phyloP scores from a whole-genome alignment of 2,329 filamentous ascomycete species.

The Fusarium agapanthi region DNA sequence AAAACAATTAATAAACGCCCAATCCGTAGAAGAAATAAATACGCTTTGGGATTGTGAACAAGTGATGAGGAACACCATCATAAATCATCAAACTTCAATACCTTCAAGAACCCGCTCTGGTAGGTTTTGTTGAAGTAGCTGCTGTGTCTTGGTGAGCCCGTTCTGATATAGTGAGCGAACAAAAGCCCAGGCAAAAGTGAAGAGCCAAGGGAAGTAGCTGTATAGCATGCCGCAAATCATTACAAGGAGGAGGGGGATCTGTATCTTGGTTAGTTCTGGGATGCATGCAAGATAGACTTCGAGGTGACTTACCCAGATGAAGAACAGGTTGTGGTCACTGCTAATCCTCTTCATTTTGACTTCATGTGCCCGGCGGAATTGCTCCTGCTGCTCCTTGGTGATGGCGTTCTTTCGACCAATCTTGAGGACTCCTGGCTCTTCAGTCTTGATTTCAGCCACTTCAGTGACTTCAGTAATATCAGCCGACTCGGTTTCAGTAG shows the following conservation, averaged over 20 bases:
- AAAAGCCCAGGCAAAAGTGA: conserved; percentile 48
- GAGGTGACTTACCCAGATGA: conserved; percentile 67
- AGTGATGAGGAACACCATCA: conserved; percentile 25
- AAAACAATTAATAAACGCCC: conserved; percentile 23
- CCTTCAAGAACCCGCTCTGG: conserved; percentile 41
- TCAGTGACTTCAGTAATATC: conserved; percentile 49
- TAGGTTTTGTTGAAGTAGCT: conserved; percentile 40
- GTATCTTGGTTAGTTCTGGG: conserved; percentile 30
- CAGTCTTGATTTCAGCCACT: conserved; percentile 49
- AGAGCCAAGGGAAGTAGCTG: conserved; percentile 60
- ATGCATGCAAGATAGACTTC: not conserved
- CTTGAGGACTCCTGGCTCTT: conserved; percentile 58
- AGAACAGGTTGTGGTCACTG: conserved; percentile 72
- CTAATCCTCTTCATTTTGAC: conserved; percentile 70
- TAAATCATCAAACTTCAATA: conserved; percentile 41
- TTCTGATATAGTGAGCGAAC: conserved; percentile 45
- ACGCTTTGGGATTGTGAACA: conserved; percentile 25
- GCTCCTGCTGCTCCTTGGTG: conserved; percentile 71
- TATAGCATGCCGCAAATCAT: conserved; percentile 61
- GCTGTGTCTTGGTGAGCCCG: conserved; percentile 40
- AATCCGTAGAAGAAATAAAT: conserved; percentile 14
- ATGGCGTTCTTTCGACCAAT: conserved; percentile 71
- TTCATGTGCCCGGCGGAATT: conserved; percentile 67
- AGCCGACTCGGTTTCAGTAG: conserved; percentile 48
- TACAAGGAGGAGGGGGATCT: conserved; percentile 61